phyloP scores from a whole-genome alignment of 2,329 filamentous ascomycete genomes.

The Beauveria asiatica region DNA sequence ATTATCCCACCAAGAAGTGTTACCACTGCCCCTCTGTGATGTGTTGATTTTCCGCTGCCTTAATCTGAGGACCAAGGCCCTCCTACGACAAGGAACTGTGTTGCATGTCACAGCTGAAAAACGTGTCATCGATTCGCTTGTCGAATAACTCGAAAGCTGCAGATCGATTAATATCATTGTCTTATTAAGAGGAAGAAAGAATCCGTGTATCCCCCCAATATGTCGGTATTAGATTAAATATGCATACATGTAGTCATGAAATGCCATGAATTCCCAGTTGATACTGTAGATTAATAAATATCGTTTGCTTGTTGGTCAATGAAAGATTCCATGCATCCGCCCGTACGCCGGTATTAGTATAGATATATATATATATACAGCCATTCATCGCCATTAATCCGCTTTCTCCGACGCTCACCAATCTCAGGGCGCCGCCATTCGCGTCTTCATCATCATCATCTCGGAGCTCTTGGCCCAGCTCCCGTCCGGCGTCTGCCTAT shows the following conservation, averaged over 20 bases:
- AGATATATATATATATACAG: background rate
- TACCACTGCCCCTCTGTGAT: too few relatives aligned
- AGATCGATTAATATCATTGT: too few relatives aligned
- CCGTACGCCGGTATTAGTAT: background rate
- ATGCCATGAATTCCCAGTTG: background rate
- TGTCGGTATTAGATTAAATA: background rate
- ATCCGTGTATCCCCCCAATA: background rate
- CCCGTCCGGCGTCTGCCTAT: slow-evolving; percentile 50
- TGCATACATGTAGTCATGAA: background rate
- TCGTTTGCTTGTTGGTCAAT: too few relatives aligned
- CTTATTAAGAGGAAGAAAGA: background rate
- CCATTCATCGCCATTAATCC: background rate
- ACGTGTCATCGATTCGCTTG: too few relatives aligned
- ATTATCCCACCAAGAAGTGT: background rate
- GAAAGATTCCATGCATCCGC: background rate
- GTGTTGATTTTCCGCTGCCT: too few relatives aligned
- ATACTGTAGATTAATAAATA: too few relatives aligned
- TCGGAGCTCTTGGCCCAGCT: slow-evolving; percentile 53
- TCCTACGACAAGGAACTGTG: too few relatives aligned
- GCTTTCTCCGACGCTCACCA: background rate
- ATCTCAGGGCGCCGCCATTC: slow-evolving; percentile 37
- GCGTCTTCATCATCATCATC: slow-evolving; percentile 48
- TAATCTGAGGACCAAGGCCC: too few relatives aligned
- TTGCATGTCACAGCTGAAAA: too few relatives aligned
- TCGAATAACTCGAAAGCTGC: too few relatives aligned